phyloP scores from a whole-genome alignment of 495 filamentous ascomycete genomes.

The Aspergillus egyptiacus region DNA sequence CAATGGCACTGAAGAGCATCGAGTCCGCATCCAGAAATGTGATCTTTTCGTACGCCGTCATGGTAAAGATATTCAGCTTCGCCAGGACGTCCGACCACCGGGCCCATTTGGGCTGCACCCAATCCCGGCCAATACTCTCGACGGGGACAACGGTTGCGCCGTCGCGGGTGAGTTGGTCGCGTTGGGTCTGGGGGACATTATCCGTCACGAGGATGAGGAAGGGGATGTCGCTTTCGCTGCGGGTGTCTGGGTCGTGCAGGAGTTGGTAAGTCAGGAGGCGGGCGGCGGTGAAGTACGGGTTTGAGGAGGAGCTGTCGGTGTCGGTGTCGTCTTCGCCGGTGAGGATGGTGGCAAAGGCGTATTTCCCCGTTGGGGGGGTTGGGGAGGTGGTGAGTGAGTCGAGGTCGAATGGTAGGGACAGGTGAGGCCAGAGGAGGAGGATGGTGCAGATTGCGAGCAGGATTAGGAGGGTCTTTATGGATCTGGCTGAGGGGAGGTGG shows the following conservation, averaged over 20 bases:
- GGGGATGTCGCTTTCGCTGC: slow-evolving; percentile 22
- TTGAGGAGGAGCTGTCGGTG: slow-evolving; percentile 12
- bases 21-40: slow-evolving; percentile 1
- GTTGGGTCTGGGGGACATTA: slow-evolving; percentile 18
- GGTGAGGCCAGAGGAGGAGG: too few species aligned
- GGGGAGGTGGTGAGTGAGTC: neutral
- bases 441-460: too few species aligned
- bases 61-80: neutral
- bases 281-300: slow-evolving; percentile 35
- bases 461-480: too few species aligned
- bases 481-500: too few species aligned
- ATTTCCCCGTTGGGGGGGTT: neutral
- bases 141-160: slow-evolving; percentile 26
- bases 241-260: slow-evolving; percentile 31
- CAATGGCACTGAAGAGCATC: neutral
- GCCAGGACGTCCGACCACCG: neutral
- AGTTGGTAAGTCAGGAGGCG: slow-evolving; percentile 42
- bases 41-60: neutral
- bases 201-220: slow-evolving; percentile 34
- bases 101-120: neutral
- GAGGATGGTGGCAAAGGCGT: neutral
- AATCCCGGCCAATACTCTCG: neutral
- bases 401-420: too few species aligned
- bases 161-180: slow-evolving; percentile 23
- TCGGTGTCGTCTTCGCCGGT: neutral